Conservation (phyloP, 2,329 filamentous ascomycete genomes). For the Ascochyta pisi region DNA sequence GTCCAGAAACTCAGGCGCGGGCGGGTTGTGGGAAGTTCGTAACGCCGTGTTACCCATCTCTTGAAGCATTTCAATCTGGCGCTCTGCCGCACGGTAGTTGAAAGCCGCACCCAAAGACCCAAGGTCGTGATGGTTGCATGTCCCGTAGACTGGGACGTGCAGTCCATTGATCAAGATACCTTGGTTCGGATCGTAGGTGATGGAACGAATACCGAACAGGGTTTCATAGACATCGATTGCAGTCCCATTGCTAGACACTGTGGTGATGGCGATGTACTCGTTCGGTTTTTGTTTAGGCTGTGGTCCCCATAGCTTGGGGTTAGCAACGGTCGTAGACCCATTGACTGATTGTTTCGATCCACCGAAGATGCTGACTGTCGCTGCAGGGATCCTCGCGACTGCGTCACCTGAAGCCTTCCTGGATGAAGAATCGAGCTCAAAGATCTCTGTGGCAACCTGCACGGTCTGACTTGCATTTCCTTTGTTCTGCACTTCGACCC, state of each 20-base stretch:
- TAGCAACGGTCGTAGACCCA: constrained; percentile 45
- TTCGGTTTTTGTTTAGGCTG: constrained; percentile 55
- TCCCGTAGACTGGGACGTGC: constrained; percentile 54
- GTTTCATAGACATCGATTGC: constrained; percentile 57
- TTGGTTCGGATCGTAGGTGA: constrained; percentile 51
- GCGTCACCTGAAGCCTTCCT: constrained; percentile 25
- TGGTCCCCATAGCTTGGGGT: constrained; percentile 59
- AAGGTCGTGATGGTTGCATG: constrained; percentile 61
- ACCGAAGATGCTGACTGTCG: constrained; percentile 38
- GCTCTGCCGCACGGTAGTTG: constrained; percentile 57
- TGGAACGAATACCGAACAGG: constrained; percentile 57
- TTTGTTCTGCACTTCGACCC: constrained; percentile 57
- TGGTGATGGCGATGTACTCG: constrained; percentile 57
- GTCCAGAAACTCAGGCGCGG: constrained; percentile 59
- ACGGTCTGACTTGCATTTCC: constrained; percentile 44
- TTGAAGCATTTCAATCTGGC: constrained; percentile 58
- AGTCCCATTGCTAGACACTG: constrained; percentile 23
- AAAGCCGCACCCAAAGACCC: constrained; percentile 60
- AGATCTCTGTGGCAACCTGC: constrained; percentile 52
- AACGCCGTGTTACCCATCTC: constrained; percentile 61
- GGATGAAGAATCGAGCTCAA: constrained; percentile 46
- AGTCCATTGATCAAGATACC: constrained; percentile 59
- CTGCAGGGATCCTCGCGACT: constrained; percentile 47
- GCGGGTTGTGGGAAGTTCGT: constrained; percentile 62
- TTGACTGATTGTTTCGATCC: constrained; percentile 47